phyloP scores from a whole-genome alignment of 345 rosid species.

The Ceriops tagal region DNA sequence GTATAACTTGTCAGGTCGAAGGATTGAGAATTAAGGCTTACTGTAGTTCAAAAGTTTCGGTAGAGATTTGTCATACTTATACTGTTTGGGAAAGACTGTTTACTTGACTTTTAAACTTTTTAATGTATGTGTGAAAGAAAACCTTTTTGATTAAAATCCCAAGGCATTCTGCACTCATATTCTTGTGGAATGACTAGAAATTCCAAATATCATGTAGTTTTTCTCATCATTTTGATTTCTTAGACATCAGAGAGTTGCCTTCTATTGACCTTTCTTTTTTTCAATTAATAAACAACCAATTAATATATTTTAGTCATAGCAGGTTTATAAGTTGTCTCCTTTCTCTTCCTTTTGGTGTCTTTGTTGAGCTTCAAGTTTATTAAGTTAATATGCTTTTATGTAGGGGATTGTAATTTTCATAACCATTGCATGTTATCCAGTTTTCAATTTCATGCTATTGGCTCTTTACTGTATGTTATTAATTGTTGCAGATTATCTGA shows the following conservation, averaged over 20 bases:
- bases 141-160: neutral
- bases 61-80: neutral
- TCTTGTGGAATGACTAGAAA: neutral
- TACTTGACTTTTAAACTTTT: neutral
- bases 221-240: neutral
- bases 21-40: neutral
- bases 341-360: too few relatives aligned
- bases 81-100: slow-evolving; percentile 2
- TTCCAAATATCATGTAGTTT: neutral
- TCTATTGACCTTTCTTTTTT: neutral
- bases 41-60: neutral
- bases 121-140: neutral
- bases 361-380: too few relatives aligned
- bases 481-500: too few relatives aligned
- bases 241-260: neutral
- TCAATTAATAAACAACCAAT: neutral
- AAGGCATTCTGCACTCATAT: neutral
- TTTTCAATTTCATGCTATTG: neutral
- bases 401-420: too few relatives aligned
- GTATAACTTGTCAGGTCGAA: neutral
- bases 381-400: too few relatives aligned
- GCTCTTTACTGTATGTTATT: too few relatives aligned
- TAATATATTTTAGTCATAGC: neutral
- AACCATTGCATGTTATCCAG: neutral
- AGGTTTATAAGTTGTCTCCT: too few relatives aligned